Evolutionary conservation across 305 asterid genomes (phyloP), one percentile per base, ranked within the genome.

Genomic region (Monarda citriodora): DNA sequence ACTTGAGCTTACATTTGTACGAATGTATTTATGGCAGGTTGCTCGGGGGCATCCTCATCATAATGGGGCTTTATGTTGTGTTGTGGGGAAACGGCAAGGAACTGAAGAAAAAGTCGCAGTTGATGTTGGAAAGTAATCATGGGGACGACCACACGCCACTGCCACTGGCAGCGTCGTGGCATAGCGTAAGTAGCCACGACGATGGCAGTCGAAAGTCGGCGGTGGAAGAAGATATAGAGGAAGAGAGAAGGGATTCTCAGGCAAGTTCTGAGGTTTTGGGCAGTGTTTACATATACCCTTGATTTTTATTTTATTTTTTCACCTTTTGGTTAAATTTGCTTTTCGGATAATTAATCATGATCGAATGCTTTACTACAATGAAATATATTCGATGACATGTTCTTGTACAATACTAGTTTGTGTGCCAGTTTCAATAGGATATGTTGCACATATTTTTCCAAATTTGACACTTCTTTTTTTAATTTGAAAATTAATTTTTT

Each of bases 31-130:
- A 3, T 11, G 15, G 44, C 72, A 85, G 97, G 71, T 42, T 91
- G 74, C 25, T 91, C 5, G 98, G 98, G 50, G 81, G 75, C 4
- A 6, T 77, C 9, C 41, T 88, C 16, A 88, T 88, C 8, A 69
- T 91, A 8, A 31, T 32, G 3, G 95, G 91, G 26, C 40, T 91
- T 11, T 88, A 88, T 52, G 23, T 56, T 10, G 89, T 91, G 6
- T 58, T 85, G 18, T 86, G 95, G 94, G 95, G 89, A 5, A 88
- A 79, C 62, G 75, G 71, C 15, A 76, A 67, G 67, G 96, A 91
- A 67, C 38, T 66, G 11, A 87, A 78, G 77, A 80, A 56, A 68
- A 53, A 63, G 58, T 48, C 65, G 0, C 77, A 65, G 29, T 51
- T 78, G 72, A 61, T 70, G 69, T 82, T 79, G 14, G 74, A 64